A percentile compares a stretch with the other conserved stretches of the same genome.
These are phyloP conservation scores for Infundibulicybe gibba DNA, from an alignment of 768 basidiomycete species.

Conservation along the genomic window DNA sequence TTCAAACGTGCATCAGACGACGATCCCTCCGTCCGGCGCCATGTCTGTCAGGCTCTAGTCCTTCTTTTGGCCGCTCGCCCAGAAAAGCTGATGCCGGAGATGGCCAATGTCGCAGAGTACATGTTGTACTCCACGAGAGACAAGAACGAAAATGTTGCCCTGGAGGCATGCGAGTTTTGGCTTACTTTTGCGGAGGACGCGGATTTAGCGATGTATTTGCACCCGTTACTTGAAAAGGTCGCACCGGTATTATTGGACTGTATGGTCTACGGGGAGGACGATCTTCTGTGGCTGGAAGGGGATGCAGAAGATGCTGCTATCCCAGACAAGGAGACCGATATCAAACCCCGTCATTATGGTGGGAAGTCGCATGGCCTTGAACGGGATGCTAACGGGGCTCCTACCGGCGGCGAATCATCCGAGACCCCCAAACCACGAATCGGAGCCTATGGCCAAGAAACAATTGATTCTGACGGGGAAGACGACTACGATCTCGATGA, in stretches of 20 bases:
- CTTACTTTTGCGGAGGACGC: constrained; percentile 96
- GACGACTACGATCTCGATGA: constrained; percentile 87
- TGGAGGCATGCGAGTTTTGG: constrained; percentile 99
- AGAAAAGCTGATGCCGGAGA: constrained; percentile 95
- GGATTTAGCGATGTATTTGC: constrained; percentile 78
- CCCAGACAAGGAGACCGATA: constrained; percentile 92
- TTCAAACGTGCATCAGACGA: constrained; percentile 96
- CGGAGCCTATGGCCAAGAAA: constrained; percentile 79
- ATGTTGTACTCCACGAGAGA: constrained; percentile 99
- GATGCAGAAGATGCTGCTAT: constrained; percentile 87
- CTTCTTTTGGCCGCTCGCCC: constrained; percentile 89
- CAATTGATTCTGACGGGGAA: constrained; percentile 80
- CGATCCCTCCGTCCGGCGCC: constrained; percentile 87
- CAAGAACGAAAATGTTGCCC: constrained; percentile 92
- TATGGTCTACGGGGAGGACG: constrained; percentile 96
- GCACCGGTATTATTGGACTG: constrained; percentile 94
- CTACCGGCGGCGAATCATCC: constrained; percentile 25
- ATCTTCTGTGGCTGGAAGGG: constrained; percentile 90
- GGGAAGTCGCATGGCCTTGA: constrained; percentile 79
- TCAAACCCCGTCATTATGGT: constrained; percentile 93
- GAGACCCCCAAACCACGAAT: constrained; percentile 36
- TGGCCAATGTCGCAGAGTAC: constrained; percentile 93
- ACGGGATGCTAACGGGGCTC: constrained; percentile 49
- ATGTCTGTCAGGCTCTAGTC: constrained; percentile 95
- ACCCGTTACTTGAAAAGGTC: constrained; percentile 85